phyloP scores from a whole-genome alignment of 352 stramenopile genomes.

The Phytophthora litchii region DNA sequence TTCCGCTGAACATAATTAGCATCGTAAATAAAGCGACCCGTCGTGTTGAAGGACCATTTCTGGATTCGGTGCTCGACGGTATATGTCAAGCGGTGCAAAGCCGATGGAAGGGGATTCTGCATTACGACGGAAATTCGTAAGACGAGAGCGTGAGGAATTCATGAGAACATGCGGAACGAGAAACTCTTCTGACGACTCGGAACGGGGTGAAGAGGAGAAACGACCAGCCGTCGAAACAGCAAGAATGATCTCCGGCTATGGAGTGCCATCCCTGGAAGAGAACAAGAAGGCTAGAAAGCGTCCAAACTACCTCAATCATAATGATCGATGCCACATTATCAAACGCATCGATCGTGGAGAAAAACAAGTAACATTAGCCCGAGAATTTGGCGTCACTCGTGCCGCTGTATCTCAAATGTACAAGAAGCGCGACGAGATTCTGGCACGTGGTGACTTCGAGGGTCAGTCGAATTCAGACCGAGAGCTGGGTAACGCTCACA shows the following conservation, averaged over 20 bases:
- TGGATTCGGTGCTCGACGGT: not conserved
- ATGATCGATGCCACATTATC: slow-evolving; percentile 4
- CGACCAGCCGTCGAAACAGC: not conserved
- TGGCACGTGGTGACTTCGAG: slow-evolving; percentile 13
- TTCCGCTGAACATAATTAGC: too few relatives aligned
- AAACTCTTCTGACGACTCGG: not conserved
- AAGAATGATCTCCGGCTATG: not conserved
- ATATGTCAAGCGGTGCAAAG: not conserved
- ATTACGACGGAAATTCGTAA: not conserved
- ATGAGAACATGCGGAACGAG: not conserved
- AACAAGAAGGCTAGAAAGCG: slow-evolving; percentile 8
- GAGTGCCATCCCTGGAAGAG: not conserved
- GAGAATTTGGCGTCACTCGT: slow-evolving; percentile 6
- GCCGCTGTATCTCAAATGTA: slow-evolving; percentile 14
- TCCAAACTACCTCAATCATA: slow-evolving; percentile 5
- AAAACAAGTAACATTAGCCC: not conserved
- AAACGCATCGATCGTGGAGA: slow-evolving; percentile 1
- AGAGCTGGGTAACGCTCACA: not conserved
- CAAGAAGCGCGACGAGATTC: slow-evolving; percentile 12
- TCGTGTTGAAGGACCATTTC: slow-evolving; percentile 7
- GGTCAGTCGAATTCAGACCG: not conserved
- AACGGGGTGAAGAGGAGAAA: slow-evolving; percentile 1
- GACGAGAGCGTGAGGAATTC: not conserved
- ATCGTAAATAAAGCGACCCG: not conserved
- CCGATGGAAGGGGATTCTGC: not conserved